Conservation (phyloP, 805 yeast genomes). For the Kurtzmaniella cleridarum region DNA sequence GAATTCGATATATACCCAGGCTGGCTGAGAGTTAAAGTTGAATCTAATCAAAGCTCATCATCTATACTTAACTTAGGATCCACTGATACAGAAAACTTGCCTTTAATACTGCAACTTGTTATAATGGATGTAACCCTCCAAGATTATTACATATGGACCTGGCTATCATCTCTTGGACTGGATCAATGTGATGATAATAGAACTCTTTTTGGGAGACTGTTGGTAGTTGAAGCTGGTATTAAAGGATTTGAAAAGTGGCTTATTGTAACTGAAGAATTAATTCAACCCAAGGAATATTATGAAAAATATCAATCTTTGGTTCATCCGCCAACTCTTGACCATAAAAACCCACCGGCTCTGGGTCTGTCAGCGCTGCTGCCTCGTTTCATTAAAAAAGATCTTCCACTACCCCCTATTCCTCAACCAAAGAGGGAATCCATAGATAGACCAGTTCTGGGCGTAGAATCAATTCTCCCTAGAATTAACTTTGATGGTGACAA, state of each 20-base stretch:
- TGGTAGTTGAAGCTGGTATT: constrained; percentile 75
- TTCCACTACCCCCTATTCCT: constrained; percentile 22
- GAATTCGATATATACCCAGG: constrained; percentile 37
- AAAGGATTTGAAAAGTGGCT: constrained; percentile 79
- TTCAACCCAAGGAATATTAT: constrained; percentile 32
- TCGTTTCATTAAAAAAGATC: constrained; percentile 9
- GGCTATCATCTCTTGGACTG: constrained; percentile 72
- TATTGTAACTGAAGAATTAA: constrained; percentile 62
- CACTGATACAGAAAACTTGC: constrained; percentile 24
- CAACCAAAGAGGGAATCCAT: not conserved
- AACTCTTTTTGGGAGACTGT: constrained; percentile 71
- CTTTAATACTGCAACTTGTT: constrained; percentile 30
- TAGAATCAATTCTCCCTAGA: too few relatives aligned
- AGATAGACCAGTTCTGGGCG: not conserved
- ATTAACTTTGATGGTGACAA: too few relatives aligned
- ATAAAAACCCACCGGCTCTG: constrained; percentile 5
- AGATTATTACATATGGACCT: constrained; percentile 88
- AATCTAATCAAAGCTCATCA: constrained; percentile 1
- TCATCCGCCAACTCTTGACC: not conserved
- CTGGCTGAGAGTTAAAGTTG: constrained; percentile 17
- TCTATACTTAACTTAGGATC: not conserved
- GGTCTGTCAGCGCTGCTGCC: not conserved
- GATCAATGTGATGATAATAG: constrained; percentile 67
- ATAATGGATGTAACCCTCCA: constrained; percentile 66
- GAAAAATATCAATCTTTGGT: constrained; percentile 13